These are phyloP conservation scores for Phlebiopsis gigantea DNA, from an alignment of 768 basidiomycete genomes.

Conservation along the genomic window DNA sequence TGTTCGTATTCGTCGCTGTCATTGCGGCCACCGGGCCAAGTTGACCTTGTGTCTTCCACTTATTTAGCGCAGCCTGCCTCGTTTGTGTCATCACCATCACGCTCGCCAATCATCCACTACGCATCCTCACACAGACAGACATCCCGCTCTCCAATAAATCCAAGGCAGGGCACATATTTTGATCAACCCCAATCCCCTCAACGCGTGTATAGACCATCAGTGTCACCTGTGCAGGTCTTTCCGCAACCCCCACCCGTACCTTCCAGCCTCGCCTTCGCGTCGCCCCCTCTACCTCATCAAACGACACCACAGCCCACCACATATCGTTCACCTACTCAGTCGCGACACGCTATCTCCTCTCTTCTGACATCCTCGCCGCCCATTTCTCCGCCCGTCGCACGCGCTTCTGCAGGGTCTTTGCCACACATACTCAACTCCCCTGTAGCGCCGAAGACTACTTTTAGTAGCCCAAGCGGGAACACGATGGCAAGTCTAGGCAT, in stretches of 20 bases:
- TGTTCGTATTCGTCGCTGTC: not conserved
- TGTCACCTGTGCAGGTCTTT: not conserved
- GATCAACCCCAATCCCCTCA: constrained; percentile 6
- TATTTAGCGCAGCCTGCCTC: not conserved
- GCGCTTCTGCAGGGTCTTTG: constrained; percentile 10
- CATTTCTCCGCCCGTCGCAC: constrained; percentile 4
- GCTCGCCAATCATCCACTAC: constrained; percentile 5
- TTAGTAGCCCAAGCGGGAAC: not conserved
- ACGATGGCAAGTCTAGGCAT: constrained; percentile 1
- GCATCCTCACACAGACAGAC: constrained; percentile 7
- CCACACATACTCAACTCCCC: constrained; percentile 14
- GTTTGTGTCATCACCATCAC: constrained; percentile 4
- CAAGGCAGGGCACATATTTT: not conserved
- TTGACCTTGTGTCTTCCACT: not conserved
- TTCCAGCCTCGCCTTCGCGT: not conserved
- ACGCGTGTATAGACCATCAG: not conserved
- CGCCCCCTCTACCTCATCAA: not conserved
- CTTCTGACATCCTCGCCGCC: constrained; percentile 10
- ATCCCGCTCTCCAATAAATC: constrained; percentile 6
- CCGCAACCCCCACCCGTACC: not conserved
- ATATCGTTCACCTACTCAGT: not conserved
- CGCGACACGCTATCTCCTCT: constrained; percentile 6
- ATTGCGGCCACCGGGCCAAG: not conserved
- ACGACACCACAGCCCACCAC: not conserved
- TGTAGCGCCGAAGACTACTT: not conserved